phyloP scores from a whole-genome alignment of 2,329 filamentous ascomycete species.

The Diaporthe citrichinensis region DNA sequence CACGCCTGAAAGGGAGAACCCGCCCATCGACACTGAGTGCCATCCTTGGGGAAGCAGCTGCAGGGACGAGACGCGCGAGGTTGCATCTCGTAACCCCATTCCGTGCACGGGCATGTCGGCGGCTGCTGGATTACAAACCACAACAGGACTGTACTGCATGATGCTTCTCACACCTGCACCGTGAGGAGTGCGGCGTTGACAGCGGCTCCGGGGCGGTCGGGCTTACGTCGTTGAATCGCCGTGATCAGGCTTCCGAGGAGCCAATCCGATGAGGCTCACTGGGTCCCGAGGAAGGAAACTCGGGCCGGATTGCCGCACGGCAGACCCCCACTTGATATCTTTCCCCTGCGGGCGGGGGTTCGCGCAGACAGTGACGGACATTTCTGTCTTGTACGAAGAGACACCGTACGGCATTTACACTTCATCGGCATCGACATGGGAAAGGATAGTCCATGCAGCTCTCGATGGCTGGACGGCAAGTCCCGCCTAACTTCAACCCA shows the following conservation, averaged over 20 bases:
- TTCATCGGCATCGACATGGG: not conserved
- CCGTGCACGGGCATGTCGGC: not conserved
- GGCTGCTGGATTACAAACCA: constrained; percentile 1
- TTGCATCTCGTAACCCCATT: constrained; percentile 5
- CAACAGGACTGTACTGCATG: not conserved
- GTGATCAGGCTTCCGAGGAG: constrained; percentile 16
- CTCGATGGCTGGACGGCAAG: not conserved
- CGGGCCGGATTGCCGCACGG: constrained; percentile 37
- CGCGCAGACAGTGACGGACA: not conserved
- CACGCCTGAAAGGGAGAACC: not conserved
- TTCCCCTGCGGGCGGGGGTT: not conserved
- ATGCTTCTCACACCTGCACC: not conserved
- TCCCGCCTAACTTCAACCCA: not conserved
- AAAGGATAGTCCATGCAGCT: not conserved
- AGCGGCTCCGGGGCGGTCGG: constrained; percentile 24
- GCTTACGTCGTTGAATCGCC: constrained; percentile 2
- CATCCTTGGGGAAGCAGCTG: not conserved
- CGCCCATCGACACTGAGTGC: not conserved
- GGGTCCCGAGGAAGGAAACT: constrained; percentile 25
- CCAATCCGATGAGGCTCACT: constrained; percentile 19
- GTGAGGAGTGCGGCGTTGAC: not conserved
- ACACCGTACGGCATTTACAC: not conserved
- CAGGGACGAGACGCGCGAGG: not conserved
- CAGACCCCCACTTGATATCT: constrained; percentile 23
- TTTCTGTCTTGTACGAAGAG: not conserved